These are phyloP conservation scores for Boletellus emodensis DNA, from an alignment of 768 basidiomycete species.

Conservation along the genomic window DNA sequence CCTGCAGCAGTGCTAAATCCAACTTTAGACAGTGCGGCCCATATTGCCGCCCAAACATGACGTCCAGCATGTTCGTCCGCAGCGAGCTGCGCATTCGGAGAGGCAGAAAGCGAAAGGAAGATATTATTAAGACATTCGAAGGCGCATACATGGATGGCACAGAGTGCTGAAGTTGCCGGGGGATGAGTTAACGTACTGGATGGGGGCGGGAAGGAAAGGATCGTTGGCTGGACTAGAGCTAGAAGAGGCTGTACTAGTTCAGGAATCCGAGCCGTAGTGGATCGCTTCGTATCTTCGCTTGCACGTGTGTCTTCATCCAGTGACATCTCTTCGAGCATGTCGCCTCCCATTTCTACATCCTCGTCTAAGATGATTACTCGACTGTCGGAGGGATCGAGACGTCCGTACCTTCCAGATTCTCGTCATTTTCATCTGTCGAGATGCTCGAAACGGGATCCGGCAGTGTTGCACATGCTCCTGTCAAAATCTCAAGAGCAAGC, in stretches of 20 bases:
- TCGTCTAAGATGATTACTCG: constrained; percentile 39
- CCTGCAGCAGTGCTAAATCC: constrained; percentile 59
- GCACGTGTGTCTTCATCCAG: constrained; percentile 18
- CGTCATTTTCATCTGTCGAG: constrained; percentile 31
- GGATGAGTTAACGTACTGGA: constrained; percentile 71
- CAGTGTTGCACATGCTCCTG: constrained; percentile 81
- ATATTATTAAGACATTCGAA: constrained; percentile 90
- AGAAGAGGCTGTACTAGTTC: constrained; percentile 67
- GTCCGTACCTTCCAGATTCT: constrained; percentile 34
- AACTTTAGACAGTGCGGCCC: constrained; percentile 56
- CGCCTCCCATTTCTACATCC: constrained; percentile 39
- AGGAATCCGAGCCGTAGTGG: constrained; percentile 39
- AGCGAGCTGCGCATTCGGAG: constrained; percentile 38
- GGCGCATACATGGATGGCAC: constrained; percentile 79
- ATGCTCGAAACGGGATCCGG: constrained; percentile 62
- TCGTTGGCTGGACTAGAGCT: constrained; percentile 65
- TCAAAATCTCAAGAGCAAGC: constrained; percentile 84
- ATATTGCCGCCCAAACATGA: constrained; percentile 61
- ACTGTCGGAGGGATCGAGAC: constrained; percentile 8
- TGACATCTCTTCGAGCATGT: constrained; percentile 22
- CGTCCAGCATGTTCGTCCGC: constrained; percentile 47
- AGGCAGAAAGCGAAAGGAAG: constrained; percentile 65
- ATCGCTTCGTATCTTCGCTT: constrained; percentile 28
- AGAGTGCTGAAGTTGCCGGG: constrained; percentile 82
- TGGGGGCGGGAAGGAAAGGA: constrained; percentile 77